A percentile compares a stretch with the other conserved stretches of the same genome.
Conservation (phyloP, 352 stramenopile species). For the Globisporangium middletonii region DNA sequence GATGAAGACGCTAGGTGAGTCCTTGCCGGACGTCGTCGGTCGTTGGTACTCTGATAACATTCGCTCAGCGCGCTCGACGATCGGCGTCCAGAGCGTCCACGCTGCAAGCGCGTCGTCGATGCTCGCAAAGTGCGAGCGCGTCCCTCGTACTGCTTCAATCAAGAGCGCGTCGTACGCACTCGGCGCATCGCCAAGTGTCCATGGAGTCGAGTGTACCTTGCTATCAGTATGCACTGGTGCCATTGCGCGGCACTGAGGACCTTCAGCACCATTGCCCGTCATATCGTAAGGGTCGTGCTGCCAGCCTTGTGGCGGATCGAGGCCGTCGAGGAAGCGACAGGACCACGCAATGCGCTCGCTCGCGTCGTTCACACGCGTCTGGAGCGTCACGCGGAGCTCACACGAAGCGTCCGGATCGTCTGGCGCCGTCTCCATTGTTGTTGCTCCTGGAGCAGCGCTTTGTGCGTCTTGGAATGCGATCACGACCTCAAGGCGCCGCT, state of each 20-base stretch:
- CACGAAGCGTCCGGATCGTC: conserved; percentile 6
- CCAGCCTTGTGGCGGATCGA: conserved; percentile 10
- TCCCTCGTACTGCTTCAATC: conserved; percentile 14
- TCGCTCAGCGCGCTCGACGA: conserved; percentile 27
- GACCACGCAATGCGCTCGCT: conserved; percentile 34
- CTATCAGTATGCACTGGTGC: conserved; percentile 1
- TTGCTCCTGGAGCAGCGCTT: no score
- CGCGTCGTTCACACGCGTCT: conserved; percentile 19
- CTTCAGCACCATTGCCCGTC: no score
- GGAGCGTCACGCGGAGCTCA: conserved; percentile 28
- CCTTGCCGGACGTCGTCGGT: neutral
- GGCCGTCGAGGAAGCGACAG: conserved; percentile 18
- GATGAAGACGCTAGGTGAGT: neutral
- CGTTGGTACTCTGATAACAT: neutral
- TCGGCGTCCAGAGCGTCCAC: conserved; percentile 57
- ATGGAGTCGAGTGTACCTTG: neutral
- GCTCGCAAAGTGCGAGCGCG: conserved; percentile 31
- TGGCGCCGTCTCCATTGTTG: neutral
- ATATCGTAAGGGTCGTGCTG: neutral
- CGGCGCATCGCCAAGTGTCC: conserved; percentile 26
- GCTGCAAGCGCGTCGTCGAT: conserved; percentile 56
- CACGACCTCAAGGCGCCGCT: conserved; percentile 17
- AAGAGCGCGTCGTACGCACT: conserved; percentile 35
- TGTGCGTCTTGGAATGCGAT: conserved; percentile 13
- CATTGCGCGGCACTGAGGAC: neutral